phyloP scores from a whole-genome alignment of 2,329 filamentous ascomycete genomes.

The Anthostomella pinea region DNA sequence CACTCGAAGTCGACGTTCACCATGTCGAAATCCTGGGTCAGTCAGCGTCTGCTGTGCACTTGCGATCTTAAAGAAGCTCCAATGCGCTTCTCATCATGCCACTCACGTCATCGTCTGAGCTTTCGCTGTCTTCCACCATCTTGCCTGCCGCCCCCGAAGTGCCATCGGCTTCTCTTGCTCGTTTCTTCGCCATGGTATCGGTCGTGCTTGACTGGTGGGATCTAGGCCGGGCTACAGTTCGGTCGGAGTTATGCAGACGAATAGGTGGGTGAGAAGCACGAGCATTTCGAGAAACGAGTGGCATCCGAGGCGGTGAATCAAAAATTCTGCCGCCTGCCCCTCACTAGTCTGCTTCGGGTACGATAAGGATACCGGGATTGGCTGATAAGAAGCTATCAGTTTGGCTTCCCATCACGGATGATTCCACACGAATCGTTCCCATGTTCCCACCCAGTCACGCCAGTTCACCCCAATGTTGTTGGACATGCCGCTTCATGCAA shows the following conservation, averaged over 20 bases:
- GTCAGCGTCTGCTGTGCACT: slow-evolving; percentile 12
- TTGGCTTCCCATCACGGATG: too few species aligned
- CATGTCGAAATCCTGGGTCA: slow-evolving; percentile 74
- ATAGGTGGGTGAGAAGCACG: too few species aligned
- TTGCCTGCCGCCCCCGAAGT: slow-evolving; percentile 46
- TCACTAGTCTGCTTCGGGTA: slow-evolving; percentile 36
- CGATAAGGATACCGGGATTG: slow-evolving; percentile 21
- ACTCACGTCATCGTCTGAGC: slow-evolving; percentile 50
- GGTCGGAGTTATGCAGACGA: too few species aligned
- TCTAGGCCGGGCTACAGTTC: too few species aligned
- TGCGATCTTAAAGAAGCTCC: slow-evolving; percentile 4
- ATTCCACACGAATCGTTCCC: too few species aligned
- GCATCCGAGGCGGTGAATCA: slow-evolving; percentile 22
- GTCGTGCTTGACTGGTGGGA: neutral
- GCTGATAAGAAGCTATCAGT: too few species aligned
- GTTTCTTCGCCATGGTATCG: slow-evolving; percentile 49
- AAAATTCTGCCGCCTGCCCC: slow-evolving; percentile 40
- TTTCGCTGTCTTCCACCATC: slow-evolving; percentile 45
- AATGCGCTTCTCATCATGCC: neutral
- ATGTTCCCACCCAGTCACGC: too few species aligned
- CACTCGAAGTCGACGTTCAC: slow-evolving; percentile 97
- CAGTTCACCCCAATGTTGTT: too few species aligned
- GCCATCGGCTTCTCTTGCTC: slow-evolving; percentile 45
- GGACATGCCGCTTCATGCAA: too few species aligned
- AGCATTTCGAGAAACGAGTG: slow-evolving; percentile 1